Evolutionary conservation across 2,329 filamentous ascomycete genomes (phyloP).

Genomic region (Aspergillus luchuensis): DNA sequence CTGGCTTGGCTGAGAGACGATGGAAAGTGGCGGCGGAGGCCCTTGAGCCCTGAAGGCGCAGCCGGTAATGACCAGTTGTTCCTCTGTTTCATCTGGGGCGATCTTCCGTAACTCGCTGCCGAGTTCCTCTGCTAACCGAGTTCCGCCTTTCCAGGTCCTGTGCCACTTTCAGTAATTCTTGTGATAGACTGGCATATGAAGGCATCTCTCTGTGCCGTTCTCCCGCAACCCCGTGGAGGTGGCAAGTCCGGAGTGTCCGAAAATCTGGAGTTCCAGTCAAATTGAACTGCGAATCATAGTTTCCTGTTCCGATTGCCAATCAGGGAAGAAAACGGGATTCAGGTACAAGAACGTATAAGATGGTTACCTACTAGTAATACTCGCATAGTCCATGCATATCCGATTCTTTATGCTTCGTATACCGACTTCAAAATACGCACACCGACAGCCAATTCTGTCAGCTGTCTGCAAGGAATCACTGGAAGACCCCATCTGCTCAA

Average conservation of each 20-base stretch:
- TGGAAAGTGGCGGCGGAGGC: constrained; percentile 15
- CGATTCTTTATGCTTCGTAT: background rate
- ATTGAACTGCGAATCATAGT: background rate
- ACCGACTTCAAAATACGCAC: background rate
- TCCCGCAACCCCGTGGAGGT: constrained; percentile 1
- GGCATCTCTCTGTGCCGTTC: background rate
- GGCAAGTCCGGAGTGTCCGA: background rate
- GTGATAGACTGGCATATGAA: background rate
- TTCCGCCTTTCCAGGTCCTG: constrained; percentile 23
- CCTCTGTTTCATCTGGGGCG: constrained; percentile 18
- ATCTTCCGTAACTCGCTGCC: constrained; percentile 29
- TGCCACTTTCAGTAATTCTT: background rate
- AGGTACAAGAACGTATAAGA: background rate
- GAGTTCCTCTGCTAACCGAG: constrained; percentile 26
- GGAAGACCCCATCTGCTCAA: no score
- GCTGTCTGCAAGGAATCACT: background rate
- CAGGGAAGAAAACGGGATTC: background rate
- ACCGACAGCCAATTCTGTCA: background rate
- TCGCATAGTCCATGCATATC: background rate
- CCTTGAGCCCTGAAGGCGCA: constrained; percentile 7
- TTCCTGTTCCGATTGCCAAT: background rate
- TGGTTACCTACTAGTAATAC: background rate
- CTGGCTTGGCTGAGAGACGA: constrained; percentile 15
- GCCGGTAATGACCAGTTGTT: background rate
- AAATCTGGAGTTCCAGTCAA: background rate